Base-by-base conservation (phyloP, 2,329 filamentous ascomycete species). In the Cladosporium cucumerinum region DNA sequence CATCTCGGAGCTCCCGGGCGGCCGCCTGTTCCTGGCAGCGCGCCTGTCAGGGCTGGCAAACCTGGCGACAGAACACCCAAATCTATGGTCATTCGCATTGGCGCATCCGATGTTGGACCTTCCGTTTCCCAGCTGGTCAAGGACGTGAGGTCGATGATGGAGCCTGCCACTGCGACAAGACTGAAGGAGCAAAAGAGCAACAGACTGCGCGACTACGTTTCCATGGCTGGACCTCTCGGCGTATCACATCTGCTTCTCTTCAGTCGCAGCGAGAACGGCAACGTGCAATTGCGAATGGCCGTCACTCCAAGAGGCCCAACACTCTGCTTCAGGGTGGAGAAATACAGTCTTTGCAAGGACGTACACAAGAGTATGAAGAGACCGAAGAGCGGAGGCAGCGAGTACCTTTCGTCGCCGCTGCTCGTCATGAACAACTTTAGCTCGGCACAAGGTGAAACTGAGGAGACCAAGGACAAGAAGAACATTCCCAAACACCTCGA, bases 391-490 rank as follows among this genome's bases (percentile, higher is more conserved):
- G 89, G 89, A 57, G 92, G 90, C 68, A 94, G 73, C 55, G 74
- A 94, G 76, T 96, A 92, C 73, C 83, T 90, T 65, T 92, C 88
- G 51, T 88, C 95, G 7, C 95, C 95, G 67, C 80, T 98, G 86
- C 85, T 99, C 52, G 95, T 99, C 70, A 98, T 99, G 95, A 99
- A 99, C 81, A 97, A 97, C 78, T 97, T 99, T 78, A 86, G 86
- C 46, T 89, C 88, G 3, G 79, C 58, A 6, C 67, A 69, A 75
- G 79, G 64, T 76, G 68, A 80, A 34, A 74, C 84, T 52, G 63
- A 64, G 26, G 67, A 68, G 23, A 69, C 68, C 32, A 68, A 69
- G 55, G 85, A 87, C 65, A 79, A 85, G 32, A 85, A 84, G 65
- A 67, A 71, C 57, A 88, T 96, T n/a, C 93, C 94, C 5, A 96